These are phyloP conservation scores for Blastocystis sp. DNA, from an alignment of 352 stramenopile genomes.

Conservation along the genomic window DNA sequence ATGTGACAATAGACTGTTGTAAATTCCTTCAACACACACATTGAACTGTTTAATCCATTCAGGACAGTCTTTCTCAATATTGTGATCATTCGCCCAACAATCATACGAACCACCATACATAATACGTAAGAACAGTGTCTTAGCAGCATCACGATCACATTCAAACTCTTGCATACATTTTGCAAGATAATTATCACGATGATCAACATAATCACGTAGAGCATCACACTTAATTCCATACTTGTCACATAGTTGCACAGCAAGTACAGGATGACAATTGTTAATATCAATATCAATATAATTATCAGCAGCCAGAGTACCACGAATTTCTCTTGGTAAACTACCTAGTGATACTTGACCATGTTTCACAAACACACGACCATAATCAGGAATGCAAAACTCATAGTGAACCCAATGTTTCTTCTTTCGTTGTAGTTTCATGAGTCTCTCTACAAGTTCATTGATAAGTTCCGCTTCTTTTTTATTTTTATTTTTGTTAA, in stretches of 20 bases:
- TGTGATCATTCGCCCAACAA: neutral
- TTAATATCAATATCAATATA: constrained; percentile 1
- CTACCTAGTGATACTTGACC: neutral
- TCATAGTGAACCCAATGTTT: neutral
- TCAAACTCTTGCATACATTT: neutral
- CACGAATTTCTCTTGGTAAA: neutral
- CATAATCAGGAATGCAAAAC: neutral
- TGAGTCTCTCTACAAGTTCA: neutral
- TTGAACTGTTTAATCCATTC: neutral
- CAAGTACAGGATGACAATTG: neutral
- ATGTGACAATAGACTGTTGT: neutral
- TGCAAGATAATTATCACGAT: neutral
- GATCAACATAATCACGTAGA: neutral
- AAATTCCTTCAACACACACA: neutral
- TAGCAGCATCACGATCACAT: neutral
- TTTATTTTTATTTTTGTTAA: neutral
- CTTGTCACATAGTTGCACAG: neutral
- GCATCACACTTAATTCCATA: neutral
- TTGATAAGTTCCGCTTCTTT: neutral
- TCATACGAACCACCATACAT: neutral
- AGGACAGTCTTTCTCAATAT: neutral
- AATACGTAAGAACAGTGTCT: neutral
- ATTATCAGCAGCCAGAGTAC: neutral
- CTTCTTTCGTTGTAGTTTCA: neutral
- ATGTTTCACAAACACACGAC: neutral